A percentile compares a stretch with the other conserved stretches of the same genome.
These are phyloP conservation scores for Trichoderma atroviride DNA, from an alignment of 2,329 filamentous ascomycete species.

Conservation along the genomic window DNA sequence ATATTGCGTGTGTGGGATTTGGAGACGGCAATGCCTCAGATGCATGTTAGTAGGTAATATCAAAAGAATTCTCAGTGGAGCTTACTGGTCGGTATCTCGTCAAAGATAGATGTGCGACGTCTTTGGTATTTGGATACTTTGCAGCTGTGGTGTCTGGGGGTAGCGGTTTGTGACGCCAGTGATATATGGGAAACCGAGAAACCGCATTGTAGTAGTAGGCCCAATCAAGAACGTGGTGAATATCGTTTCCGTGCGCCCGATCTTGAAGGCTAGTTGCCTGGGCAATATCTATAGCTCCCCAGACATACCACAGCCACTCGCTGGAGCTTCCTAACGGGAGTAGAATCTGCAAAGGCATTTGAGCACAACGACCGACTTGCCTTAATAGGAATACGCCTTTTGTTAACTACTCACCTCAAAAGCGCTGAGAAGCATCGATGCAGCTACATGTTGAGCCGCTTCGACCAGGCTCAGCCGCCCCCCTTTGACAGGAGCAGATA, in stretches of 20 bases:
- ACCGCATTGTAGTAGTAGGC: background rate
- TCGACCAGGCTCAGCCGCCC: background rate
- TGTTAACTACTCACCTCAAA: background rate
- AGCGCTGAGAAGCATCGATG: background rate
- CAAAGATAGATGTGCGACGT: background rate
- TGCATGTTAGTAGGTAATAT: background rate
- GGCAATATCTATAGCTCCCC: background rate
- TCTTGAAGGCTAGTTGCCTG: background rate
- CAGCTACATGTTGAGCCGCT: background rate
- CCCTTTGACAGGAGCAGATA: background rate
- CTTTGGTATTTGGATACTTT: background rate
- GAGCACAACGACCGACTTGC: no score
- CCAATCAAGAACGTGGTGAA: background rate
- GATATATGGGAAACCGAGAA: background rate
- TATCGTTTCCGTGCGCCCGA: background rate
- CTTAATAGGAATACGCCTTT: no score
- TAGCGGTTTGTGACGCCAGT: background rate
- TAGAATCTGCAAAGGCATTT: background rate
- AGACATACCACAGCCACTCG: background rate
- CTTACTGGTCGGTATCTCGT: background rate
- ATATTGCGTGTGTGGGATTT: background rate
- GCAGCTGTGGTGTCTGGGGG: background rate
- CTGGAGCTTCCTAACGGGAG: background rate
- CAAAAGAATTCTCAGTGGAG: background rate
- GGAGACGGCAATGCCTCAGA: background rate